Conservation (phyloP, 768 basidiomycete species). For the Suillus weaverae region DNA sequence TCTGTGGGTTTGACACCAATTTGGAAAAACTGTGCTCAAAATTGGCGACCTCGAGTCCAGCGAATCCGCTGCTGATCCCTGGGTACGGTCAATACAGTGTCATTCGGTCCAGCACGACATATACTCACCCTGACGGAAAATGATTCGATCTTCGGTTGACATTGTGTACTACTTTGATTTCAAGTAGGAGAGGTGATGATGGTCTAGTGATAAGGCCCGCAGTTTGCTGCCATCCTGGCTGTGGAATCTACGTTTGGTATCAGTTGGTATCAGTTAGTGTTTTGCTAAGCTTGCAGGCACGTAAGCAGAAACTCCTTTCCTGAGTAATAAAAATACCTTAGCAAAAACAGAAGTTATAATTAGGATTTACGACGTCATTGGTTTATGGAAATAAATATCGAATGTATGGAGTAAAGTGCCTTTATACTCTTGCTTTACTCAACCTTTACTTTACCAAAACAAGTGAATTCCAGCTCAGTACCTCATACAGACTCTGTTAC, state of each 20-base stretch:
- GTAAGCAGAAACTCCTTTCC: neutral
- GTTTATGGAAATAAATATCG: neutral
- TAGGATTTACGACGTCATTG: neutral
- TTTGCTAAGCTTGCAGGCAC: neutral
- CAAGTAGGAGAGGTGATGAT: neutral
- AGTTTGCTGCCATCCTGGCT: neutral
- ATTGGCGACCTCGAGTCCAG: slow-evolving; percentile 2
- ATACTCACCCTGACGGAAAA: slow-evolving; percentile 7
- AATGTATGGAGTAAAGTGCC: neutral
- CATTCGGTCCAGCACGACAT: neutral
- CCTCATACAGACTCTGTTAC: neutral
- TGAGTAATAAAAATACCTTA: neutral
- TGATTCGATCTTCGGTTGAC: slow-evolving; percentile 18
- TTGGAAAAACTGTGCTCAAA: slow-evolving; percentile 5
- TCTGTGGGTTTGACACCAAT: neutral
- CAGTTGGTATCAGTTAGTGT: neutral
- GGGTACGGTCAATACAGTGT: neutral
- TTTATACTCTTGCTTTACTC: neutral
- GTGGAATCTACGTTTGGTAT: neutral
- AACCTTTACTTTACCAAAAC: neutral
- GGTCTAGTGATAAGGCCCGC: neutral
- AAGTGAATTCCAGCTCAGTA: neutral
- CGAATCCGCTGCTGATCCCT: slow-evolving; percentile 1
- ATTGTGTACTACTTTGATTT: slow-evolving; percentile 14
- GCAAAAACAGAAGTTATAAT: neutral